These are phyloP conservation scores for Penicillium atrosanguineum DNA, from an alignment of 495 filamentous ascomycete species.

Conservation along the genomic window DNA sequence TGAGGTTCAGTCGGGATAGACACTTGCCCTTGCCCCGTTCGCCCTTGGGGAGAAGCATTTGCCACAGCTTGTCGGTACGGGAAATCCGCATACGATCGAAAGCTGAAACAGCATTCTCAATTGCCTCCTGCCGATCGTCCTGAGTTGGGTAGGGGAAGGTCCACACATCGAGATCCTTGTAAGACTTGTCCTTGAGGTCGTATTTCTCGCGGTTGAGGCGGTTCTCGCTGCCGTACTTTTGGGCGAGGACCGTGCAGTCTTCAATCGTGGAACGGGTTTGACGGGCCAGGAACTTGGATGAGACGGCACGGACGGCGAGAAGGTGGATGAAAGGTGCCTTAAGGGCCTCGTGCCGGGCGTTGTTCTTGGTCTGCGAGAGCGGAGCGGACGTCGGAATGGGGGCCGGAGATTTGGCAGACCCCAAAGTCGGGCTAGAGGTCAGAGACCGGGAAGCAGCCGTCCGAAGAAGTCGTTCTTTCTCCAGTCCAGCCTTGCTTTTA, in stretches of 20 bases:
- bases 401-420: conserved; percentile 44
- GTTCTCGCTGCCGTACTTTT: conserved; percentile 57
- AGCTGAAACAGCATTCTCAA: conserved; percentile 77
- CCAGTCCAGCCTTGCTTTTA: conserved; percentile 38
- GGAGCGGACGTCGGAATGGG: conserved; percentile 47
- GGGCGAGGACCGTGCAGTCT: conserved; percentile 53
- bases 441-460: conserved; percentile 54
- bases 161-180: conserved; percentile 82
- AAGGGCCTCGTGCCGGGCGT: conserved; percentile 51
- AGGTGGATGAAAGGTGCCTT: conserved; percentile 68
- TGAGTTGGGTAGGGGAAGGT: conserved; percentile 65
- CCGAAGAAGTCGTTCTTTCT: conserved; percentile 46
- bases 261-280: conserved; percentile 55
- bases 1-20: conserved; percentile 70
- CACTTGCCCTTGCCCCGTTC: conserved; percentile 79
- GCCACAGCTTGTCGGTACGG: conserved; percentile 73
- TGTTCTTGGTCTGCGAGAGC: conserved; percentile 50
- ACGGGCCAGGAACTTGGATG: conserved; percentile 54
- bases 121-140: conserved; percentile 71
- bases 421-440: conserved; percentile 62
- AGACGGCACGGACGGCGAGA: conserved; percentile 60
- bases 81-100: conserved; percentile 79
- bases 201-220: conserved; percentile 62
- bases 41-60: conserved; percentile 67
- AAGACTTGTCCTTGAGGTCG: conserved; percentile 65